Conservation (phyloP, 106 monocot species). For the Acorus calamus region DNA sequence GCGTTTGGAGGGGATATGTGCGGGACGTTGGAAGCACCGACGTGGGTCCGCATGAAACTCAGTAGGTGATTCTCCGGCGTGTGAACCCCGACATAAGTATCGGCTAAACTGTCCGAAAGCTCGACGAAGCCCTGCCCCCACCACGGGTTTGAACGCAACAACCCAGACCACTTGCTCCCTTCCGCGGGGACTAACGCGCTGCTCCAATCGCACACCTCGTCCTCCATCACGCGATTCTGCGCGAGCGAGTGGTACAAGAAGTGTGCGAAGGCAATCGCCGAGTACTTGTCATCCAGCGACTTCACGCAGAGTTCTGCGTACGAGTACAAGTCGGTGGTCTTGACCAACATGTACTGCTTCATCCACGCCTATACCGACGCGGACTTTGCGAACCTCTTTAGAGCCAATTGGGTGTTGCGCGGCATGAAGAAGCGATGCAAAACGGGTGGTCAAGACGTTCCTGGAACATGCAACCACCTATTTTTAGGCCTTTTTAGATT, state of each 20-base stretch:
- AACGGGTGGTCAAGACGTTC: too few species aligned
- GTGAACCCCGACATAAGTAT: slow-evolving; percentile 19
- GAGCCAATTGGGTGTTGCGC: too few species aligned
- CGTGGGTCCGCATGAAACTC: slow-evolving; percentile 17
- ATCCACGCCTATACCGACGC: too few species aligned
- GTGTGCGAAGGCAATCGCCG: slow-evolving; percentile 28
- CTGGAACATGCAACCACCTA: too few species aligned
- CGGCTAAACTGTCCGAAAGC: slow-evolving; percentile 18
- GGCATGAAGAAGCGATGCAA: too few species aligned
- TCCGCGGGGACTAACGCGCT: slow-evolving; percentile 36
- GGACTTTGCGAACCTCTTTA: too few species aligned
- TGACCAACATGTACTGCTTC: too few species aligned
- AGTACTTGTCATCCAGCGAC: too few species aligned
- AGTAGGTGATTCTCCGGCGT: slow-evolving; percentile 23
- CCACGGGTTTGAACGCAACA: slow-evolving; percentile 62
- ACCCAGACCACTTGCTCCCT: slow-evolving; percentile 40
- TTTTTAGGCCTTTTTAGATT: too few species aligned
- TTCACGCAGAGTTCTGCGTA: too few species aligned
- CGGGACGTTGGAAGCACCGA: slow-evolving; percentile 29
- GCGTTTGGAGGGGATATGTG: slow-evolving; percentile 25
- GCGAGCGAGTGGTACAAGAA: slow-evolving; percentile 33
- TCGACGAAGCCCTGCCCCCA: slow-evolving; percentile 27
- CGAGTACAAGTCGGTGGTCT: too few species aligned
- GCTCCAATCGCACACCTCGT: background rate
- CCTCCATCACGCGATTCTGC: slow-evolving; percentile 4